phyloP scores from a whole-genome alignment of 2,329 filamentous ascomycete genomes.

The Blastomyces percursus region DNA sequence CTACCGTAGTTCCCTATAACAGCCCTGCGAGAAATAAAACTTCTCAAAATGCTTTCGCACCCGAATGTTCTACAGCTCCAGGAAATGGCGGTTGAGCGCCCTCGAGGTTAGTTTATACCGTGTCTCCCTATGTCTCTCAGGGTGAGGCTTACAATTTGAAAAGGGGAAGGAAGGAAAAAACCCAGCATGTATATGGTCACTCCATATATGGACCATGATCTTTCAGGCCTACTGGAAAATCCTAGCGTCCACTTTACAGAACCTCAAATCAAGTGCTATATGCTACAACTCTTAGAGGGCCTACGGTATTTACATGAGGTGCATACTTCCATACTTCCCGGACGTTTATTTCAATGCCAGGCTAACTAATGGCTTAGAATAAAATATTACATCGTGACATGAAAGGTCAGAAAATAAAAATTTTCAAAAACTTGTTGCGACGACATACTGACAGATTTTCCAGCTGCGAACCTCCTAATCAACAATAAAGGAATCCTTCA shows the following conservation, averaged over 20 bases:
- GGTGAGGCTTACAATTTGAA: slow-evolving; percentile 9
- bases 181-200: slow-evolving; percentile 95
- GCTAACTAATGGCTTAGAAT: slow-evolving; percentile 34
- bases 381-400: slow-evolving; percentile 93
- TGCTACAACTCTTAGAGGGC: slow-evolving; percentile 84
- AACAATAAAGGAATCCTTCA: slow-evolving; percentile 88
- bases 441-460: neutral
- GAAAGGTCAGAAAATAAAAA: slow-evolving; percentile 47
- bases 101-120: slow-evolving; percentile 38
- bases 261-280: slow-evolving; percentile 94
- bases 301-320: slow-evolving; percentile 78
- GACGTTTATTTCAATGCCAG: slow-evolving; percentile 12
- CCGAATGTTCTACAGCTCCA: slow-evolving; percentile 75
- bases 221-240: slow-evolving; percentile 94
- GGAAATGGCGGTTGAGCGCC: slow-evolving; percentile 89
- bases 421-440: neutral
- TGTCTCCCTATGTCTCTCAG: neutral
- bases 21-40: slow-evolving; percentile 90
- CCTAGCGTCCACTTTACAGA: slow-evolving; percentile 77
- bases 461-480: slow-evolving; percentile 87
- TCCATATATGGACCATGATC: slow-evolving; percentile 97
- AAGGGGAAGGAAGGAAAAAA: slow-evolving; percentile 64
- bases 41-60: slow-evolving; percentile 90
- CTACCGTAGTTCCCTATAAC: slow-evolving; percentile 76
- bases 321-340: slow-evolving; percentile 15